Base-by-base conservation (phyloP, 148 eudicot genomes). In the Persicaria maculosa region DNA sequence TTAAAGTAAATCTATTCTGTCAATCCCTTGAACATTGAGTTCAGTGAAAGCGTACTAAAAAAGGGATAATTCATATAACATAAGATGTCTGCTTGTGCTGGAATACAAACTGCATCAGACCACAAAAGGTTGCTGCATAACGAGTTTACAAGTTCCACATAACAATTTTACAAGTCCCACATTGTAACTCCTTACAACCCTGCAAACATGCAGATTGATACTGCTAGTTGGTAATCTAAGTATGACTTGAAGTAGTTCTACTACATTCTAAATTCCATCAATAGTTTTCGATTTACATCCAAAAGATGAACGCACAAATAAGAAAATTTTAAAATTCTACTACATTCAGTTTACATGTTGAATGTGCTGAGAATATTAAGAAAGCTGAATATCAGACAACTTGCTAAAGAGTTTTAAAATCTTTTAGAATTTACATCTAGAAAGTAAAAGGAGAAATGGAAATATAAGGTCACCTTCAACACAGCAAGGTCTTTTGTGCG, bases 401-500 rank as follows among this genome's bases (percentile, higher is more conserved):
- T 19, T 22, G n/a, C 68, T n/a, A 11, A 12, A 62, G 44, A 62
- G 68, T 62, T 36, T 62, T 10, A 9, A 36, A 31, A 36, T 15
- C n/a, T 46, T 6, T n/a, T 10, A 14, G 3, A 4, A 9, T 59
- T 59, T n/a, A 74, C 14, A 44, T 6, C 9, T n/a, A 52, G 5
- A 1, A 25, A 8, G 67, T 61, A 45, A 50, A 14, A 47, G 55
- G 31, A n/a, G 19, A 45, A 36, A 74, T 50, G 74, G 73, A 61
- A 12, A 40, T 4, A 62, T 16, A 62, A 62, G 14, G 47, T 46
- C 75, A 96, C 99, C 97, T 92, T 88, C 82, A 96, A 84, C 57
- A 96, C 97, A 82, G 99, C 99, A 74, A 96, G 97, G 85, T 96
- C 99, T 83, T 96, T 96, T 43, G 97, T 84, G 45, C 99, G 97